These are phyloP conservation scores for Mollisia scopiformis DNA, from an alignment of 2,329 filamentous ascomycete species.

Conservation along the genomic window DNA sequence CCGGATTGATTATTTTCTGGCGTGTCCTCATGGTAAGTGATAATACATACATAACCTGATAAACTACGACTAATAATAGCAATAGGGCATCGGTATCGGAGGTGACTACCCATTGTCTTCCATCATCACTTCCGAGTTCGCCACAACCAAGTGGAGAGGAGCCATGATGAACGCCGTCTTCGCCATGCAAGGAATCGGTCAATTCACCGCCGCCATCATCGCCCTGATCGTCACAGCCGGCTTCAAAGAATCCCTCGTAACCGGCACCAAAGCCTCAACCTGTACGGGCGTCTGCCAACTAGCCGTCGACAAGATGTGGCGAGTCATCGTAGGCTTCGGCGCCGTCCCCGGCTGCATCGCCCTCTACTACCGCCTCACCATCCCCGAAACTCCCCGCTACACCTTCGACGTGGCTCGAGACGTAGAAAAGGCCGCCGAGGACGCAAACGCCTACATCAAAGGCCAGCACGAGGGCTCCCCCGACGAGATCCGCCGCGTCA, in stretches of 20 bases:
- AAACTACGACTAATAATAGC: slow-evolving; percentile 25
- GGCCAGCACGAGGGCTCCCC: slow-evolving; percentile 64
- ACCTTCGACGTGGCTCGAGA: slow-evolving; percentile 82
- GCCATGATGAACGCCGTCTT: slow-evolving; percentile 89
- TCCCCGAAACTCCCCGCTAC: slow-evolving; percentile 86
- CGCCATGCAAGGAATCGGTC: slow-evolving; percentile 84
- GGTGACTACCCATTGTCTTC: slow-evolving; percentile 82
- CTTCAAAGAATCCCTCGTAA: slow-evolving; percentile 66
- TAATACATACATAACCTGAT: neutral
- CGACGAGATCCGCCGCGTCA: slow-evolving; percentile 67
- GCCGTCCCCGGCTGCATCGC: slow-evolving; percentile 80
- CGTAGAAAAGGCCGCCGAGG: slow-evolving; percentile 72
- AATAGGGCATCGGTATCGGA: slow-evolving; percentile 65
- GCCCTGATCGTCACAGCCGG: slow-evolving; percentile 75
- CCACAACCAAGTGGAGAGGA: slow-evolving; percentile 82
- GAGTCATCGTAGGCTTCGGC: slow-evolving; percentile 78
- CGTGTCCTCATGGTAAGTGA: slow-evolving; percentile 66
- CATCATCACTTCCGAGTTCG: slow-evolving; percentile 87
- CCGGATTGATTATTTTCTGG: slow-evolving; percentile 78
- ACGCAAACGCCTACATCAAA: slow-evolving; percentile 74
- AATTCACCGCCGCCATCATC: slow-evolving; percentile 75
- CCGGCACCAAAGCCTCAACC: slow-evolving; percentile 50
- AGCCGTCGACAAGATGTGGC: slow-evolving; percentile 90
- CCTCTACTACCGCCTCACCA: slow-evolving; percentile 82
- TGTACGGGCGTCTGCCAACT: slow-evolving; percentile 67